phyloP scores from a whole-genome alignment of 768 basidiomycete species.

The Rossbeevera mucosa region DNA sequence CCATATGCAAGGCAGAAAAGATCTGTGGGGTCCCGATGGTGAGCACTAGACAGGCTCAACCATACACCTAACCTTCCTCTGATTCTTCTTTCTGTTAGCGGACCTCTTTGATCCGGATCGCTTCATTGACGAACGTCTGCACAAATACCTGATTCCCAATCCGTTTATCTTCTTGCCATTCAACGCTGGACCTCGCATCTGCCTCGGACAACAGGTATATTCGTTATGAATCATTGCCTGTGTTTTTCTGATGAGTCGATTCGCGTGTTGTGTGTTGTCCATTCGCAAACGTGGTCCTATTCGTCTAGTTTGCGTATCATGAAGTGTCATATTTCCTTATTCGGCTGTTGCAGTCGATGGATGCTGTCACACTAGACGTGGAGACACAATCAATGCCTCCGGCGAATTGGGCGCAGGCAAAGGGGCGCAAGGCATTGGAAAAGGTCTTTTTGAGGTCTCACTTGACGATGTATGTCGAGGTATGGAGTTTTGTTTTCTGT shows the following conservation, averaged over 20 bases:
- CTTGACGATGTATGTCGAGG: conserved; percentile 41
- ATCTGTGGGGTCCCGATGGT: conserved; percentile 38
- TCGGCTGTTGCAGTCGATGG: conserved; percentile 48
- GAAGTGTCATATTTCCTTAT: conserved; percentile 51
- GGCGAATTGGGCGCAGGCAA: conserved; percentile 29
- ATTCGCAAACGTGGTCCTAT: not conserved
- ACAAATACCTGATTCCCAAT: conserved; percentile 50
- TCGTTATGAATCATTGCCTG: conserved; percentile 16
- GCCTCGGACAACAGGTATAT: conserved; percentile 46
- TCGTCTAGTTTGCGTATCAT: conserved; percentile 46
- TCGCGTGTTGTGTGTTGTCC: not conserved
- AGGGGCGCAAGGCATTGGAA: conserved; percentile 37
- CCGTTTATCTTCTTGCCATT: conserved; percentile 69
- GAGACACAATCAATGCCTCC: conserved; percentile 35
- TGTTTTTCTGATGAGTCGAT: not conserved
- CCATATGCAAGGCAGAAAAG: conserved; percentile 34
- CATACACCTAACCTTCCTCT: not conserved
- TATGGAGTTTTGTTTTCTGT: conserved; percentile 16
- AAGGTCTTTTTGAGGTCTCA: conserved; percentile 36
- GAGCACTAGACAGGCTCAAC: not conserved
- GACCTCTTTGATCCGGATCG: conserved; percentile 58
- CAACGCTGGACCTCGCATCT: conserved; percentile 63
- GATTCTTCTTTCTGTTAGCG: conserved; percentile 9
- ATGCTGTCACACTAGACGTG: conserved; percentile 35
- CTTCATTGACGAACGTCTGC: conserved; percentile 54